Conservation (phyloP, 1,139 yeast genomes). For the Debaryomyces fabryi region DNA sequence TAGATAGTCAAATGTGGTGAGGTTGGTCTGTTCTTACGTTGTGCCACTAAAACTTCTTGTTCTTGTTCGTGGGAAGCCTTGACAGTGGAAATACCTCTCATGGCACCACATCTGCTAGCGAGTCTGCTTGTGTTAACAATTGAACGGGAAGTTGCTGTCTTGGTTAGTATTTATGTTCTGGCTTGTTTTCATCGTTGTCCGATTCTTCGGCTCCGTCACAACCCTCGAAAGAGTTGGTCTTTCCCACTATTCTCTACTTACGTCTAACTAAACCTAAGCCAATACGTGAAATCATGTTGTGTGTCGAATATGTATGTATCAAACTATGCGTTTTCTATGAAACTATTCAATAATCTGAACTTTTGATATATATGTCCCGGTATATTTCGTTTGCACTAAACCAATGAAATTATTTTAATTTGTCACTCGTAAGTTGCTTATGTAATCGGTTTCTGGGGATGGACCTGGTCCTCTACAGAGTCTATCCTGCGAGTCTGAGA, state of each 20-base stretch:
- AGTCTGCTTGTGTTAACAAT: conserved; percentile 10
- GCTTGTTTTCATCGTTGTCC: neutral
- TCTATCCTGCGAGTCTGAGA: too few species aligned
- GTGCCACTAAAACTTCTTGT: conserved; percentile 71
- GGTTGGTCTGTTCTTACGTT: conserved; percentile 84
- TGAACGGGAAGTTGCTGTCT: conserved; percentile 14
- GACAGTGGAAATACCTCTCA: conserved; percentile 54
- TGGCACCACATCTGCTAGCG: conserved; percentile 8
- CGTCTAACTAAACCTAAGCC: conserved; percentile 26
- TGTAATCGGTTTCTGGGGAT: neutral
- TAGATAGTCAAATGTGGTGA: conserved; percentile 92
- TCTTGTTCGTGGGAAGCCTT: conserved; percentile 66
- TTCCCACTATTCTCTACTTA: conserved; percentile 12
- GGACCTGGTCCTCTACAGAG: too few species aligned
- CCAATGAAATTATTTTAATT: conserved; percentile 6
- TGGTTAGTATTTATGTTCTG: conserved; percentile 6
- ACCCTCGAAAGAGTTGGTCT: neutral
- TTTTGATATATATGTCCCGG: conserved; percentile 5
- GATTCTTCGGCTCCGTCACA: neutral
- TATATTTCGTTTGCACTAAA: neutral
- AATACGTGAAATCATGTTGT: conserved; percentile 22
- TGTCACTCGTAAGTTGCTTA: conserved; percentile 1
- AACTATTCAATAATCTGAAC: neutral
- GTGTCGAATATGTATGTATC: conserved; percentile 1
- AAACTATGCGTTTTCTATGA: neutral